Conservation (phyloP, 2,329 filamentous ascomycete species). For the Penicillium sp. region DNA sequence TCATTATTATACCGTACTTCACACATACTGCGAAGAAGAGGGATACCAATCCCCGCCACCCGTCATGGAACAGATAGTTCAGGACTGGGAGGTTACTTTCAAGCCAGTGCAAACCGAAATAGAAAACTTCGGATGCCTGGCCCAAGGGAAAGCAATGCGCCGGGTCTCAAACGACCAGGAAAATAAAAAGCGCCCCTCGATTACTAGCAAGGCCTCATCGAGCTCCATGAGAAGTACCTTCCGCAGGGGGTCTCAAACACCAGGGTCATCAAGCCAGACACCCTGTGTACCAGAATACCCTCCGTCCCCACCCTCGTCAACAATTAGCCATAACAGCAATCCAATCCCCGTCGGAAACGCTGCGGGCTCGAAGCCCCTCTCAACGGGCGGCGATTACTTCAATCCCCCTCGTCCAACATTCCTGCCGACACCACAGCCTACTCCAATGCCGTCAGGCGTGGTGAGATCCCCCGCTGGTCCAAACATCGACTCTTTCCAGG, state of each 20-base stretch:
- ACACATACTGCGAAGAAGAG: constrained; percentile 69
- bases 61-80: constrained; percentile 68
- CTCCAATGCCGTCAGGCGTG: constrained; percentile 7
- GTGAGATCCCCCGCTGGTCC: constrained; percentile 33
- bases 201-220: constrained; percentile 35
- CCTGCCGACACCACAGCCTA: constrained; percentile 9
- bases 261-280: constrained; percentile 29
- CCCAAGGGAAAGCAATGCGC: constrained; percentile 65
- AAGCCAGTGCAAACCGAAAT: constrained; percentile 63
- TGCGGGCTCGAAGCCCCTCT: constrained; percentile 14
- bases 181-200: constrained; percentile 34
- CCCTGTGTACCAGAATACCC: constrained; percentile 23
- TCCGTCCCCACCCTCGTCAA: constrained; percentile 3
- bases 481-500: constrained; percentile 28
- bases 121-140: constrained; percentile 64
- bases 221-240: constrained; percentile 36
- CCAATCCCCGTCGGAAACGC: constrained; percentile 18
- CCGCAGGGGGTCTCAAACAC: constrained; percentile 30
- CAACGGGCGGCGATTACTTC: constrained; percentile 17
- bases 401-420: constrained; percentile 9
- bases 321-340: constrained; percentile 1
- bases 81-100: constrained; percentile 64
- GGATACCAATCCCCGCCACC: constrained; percentile 70
- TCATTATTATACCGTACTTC: constrained; percentile 73
- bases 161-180: constrained; percentile 48